Evolutionary conservation across 2,329 filamentous ascomycete genomes (phyloP).

Genomic region (Pyricularia pennisetigena): DNA sequence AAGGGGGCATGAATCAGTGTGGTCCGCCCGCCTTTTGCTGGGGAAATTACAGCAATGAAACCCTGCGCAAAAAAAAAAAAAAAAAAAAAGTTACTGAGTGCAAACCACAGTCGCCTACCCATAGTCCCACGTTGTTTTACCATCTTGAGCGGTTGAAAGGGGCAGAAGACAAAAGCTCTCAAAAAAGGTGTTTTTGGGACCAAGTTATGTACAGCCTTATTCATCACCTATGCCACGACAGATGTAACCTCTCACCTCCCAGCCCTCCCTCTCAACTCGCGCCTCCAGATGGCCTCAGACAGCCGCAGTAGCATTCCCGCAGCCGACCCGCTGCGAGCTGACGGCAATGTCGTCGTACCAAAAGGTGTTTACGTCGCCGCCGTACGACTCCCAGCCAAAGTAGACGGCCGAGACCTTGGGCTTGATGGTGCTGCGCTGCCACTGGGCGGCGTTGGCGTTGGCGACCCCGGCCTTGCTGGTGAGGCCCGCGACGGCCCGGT

Average conservation of each 20-base stretch:
- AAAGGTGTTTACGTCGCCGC: conserved; percentile 49
- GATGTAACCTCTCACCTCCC: too few relatives aligned
- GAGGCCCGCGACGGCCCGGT: conserved; percentile 37
- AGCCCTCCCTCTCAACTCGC: too few relatives aligned
- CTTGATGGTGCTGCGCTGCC: conserved; percentile 36
- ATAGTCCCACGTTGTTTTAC: too few relatives aligned
- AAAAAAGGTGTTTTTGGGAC: neutral
- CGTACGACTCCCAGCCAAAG: conserved; percentile 56
- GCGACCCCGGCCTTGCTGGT: conserved; percentile 33
- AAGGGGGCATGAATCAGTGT: too few relatives aligned
- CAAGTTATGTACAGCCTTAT: neutral
- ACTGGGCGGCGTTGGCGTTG: conserved; percentile 42
- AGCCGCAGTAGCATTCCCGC: conserved; percentile 13
- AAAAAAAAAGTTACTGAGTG: too few relatives aligned
- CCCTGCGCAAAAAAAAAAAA: too few relatives aligned
- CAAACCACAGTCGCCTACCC: too few relatives aligned
- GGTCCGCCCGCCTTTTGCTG: too few relatives aligned
- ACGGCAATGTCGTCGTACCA: conserved; percentile 53
- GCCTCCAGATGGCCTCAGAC: neutral
- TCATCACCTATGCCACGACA: neutral
- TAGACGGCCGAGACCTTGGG: conserved; percentile 46
- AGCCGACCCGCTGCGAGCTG: conserved; percentile 36
- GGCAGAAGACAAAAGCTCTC: too few relatives aligned
- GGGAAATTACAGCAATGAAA: too few relatives aligned
- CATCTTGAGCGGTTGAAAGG: too few relatives aligned